Evolutionary conservation across 306 rosid genomes (phyloP), one percentile per base, ranked within the genome.

Genomic region (Geum urbanum): DNA sequence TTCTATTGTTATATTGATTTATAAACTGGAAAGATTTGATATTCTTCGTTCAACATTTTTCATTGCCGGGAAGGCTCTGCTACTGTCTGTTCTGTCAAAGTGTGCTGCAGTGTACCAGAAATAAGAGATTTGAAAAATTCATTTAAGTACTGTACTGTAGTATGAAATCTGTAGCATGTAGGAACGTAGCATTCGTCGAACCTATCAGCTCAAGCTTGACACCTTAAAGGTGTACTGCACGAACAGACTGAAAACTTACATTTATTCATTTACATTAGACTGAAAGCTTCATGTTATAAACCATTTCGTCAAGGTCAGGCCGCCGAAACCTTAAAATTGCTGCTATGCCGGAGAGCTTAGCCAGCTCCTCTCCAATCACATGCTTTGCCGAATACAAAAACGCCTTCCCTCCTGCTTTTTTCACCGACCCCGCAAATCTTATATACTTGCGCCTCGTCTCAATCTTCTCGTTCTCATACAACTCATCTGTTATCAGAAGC

Each of bases 291-390:
- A 32, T 32, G 37, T 66, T 22, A 9, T 9, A 43, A 45, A 3
- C 24, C 55, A 16, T 53, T 46, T 56, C 55, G 5, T 70, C 66
- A 15, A 24, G 18, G 41, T 56, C 27, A 7, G 66, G 66, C 27
- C 24, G 12, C 1, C 66, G 66, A 70, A 70, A 56, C 66, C 74
- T 44, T 22, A 69, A 20, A 18, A 20, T 39, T 11, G 53, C 27
- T 0, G 73, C 64, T 19, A 69, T 69, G 50, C 63, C 24, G 4
- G 53, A 53, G 40, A 63, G 51, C 47, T 40, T 41, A 20, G 63
- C 40, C 20, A 54, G 73, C 41, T 12, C 64, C 40, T 7, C 63
- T 0, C 41, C 15, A 0, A 13, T 13, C 10, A 20, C 50, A 19
- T 40, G 53, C n/a, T 19, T 13, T 1, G 64, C 12, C 15, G 20